Conservation (phyloP, 2,329 filamentous ascomycete species). For the Nemania abortiva region DNA sequence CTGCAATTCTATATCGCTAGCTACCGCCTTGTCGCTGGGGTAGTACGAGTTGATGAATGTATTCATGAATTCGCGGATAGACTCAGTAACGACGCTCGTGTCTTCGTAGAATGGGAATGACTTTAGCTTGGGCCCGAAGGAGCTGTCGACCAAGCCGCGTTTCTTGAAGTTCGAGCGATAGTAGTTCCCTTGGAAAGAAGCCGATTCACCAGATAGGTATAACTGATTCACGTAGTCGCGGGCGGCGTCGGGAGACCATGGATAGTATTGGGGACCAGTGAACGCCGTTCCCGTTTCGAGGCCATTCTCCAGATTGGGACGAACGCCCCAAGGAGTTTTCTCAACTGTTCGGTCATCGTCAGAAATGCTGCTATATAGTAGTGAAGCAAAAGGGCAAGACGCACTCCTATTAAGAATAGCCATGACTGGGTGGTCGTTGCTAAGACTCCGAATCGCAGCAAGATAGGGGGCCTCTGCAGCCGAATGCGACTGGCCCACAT, state of each 20-base stretch:
- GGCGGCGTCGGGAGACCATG: conserved; percentile 48
- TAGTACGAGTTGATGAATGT: conserved; percentile 60
- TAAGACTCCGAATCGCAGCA: conserved; percentile 59
- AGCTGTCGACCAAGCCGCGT: conserved; percentile 56
- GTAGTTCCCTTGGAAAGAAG: conserved; percentile 27
- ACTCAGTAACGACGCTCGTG: conserved; percentile 52
- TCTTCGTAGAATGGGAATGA: conserved; percentile 61
- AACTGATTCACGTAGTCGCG: conserved; percentile 41
- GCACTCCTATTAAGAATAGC: conserved; percentile 54
- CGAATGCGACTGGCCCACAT: conserved; percentile 58
- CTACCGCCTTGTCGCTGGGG: conserved; percentile 48
- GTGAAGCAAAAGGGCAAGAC: conserved; percentile 13
- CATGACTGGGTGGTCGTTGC: conserved; percentile 58
- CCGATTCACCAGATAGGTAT: conserved; percentile 25
- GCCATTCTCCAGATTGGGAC: conserved; percentile 42
- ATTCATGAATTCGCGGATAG: conserved; percentile 55
- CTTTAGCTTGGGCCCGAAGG: conserved; percentile 54
- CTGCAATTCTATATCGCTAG: conserved; percentile 57
- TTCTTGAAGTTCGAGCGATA: conserved; percentile 31
- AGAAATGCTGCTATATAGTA: conserved; percentile 4
- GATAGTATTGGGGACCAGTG: conserved; percentile 49
- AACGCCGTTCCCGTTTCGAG: conserved; percentile 20
- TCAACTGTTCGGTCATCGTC: conserved; percentile 42
- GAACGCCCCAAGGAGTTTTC: conserved; percentile 50
- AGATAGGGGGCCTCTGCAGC: conserved; percentile 58